A percentile compares a stretch with the other conserved stretches of the same genome.
Evolutionary conservation across 176 grass and related monocot genomes (phyloP).

Genomic region (Rhynchospora breviuscula): DNA sequence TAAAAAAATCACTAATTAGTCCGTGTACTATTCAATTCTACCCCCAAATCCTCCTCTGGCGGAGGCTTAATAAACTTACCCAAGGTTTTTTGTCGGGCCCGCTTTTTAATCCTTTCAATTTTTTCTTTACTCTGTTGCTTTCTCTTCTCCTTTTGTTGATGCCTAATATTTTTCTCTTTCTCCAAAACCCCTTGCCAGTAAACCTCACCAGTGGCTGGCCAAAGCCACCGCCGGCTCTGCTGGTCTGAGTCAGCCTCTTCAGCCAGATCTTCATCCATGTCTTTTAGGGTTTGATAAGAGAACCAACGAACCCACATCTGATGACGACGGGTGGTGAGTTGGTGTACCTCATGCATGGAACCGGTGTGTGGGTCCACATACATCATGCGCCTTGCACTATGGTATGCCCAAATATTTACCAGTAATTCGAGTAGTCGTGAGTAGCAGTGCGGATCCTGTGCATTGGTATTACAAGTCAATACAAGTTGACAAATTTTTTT

Average conservation of each 20-base stretch:
- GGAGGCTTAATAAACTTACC: slow-evolving; percentile 89
- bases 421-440: slow-evolving; percentile 74
- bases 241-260: slow-evolving; percentile 72
- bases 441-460: slow-evolving; percentile 87
- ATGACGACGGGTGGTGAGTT: slow-evolving; percentile 43
- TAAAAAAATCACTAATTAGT: slow-evolving; percentile 16
- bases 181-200: slow-evolving; percentile 93
- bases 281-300: slow-evolving; percentile 62
- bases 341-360: slow-evolving; percentile 85
- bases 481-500: neutral
- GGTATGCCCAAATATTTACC: slow-evolving; percentile 93
- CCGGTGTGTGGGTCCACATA: slow-evolving; percentile 82
- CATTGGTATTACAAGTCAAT: slow-evolving; percentile 22
- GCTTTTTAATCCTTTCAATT: slow-evolving; percentile 75
- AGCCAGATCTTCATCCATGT: slow-evolving; percentile 93
- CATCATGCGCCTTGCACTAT: slow-evolving; percentile 73
- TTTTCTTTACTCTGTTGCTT: slow-evolving; percentile 83
- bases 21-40: slow-evolving; percentile 21
- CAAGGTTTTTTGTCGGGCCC: slow-evolving; percentile 75
- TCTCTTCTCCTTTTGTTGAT: slow-evolving; percentile 70
- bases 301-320: slow-evolving; percentile 79
- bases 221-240: slow-evolving; percentile 58
- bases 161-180: slow-evolving; percentile 72
- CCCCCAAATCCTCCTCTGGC: slow-evolving; percentile 34
- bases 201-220: slow-evolving; percentile 82